Evolutionary conservation across 2,329 filamentous ascomycete genomes (phyloP), one percentile per base, ranked within the genome.

Genomic region (Xylariaceae sp.): DNA sequence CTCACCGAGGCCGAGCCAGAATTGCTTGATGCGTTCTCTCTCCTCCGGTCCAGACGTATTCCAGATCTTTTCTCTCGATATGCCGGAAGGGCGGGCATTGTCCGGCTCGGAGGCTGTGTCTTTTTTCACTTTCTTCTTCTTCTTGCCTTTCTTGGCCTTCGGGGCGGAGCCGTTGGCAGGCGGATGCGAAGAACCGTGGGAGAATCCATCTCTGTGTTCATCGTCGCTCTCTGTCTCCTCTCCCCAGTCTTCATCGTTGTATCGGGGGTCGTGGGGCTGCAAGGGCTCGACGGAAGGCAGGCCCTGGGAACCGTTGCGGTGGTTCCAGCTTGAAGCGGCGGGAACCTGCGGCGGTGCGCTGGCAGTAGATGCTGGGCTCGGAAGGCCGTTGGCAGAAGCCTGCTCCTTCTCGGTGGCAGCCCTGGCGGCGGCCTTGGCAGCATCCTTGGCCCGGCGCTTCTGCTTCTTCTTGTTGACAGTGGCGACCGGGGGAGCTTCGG

Each of bases 21-120:
- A 99, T 62, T 96, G 89, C 73, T 97, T 96, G 68, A 99, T 99
- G 47, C 94, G 88, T 74, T 97, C 91, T 34, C 94, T 88, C 74
- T 99, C 94, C 71, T 97, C 91, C 60, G 90, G 84, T 10, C 90
- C 94, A 53, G 89, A 94, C 2, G 91, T 97, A 67, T 97, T 97
- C 94, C 94, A 99, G 71, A 99, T 96, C 71, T 90, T 92, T 66
- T 94, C 89, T 66, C 87, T 87, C 47, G 83, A 82, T 61, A 86
- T 77, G 41, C 75, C 74, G 9, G 75, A 65, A 9, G 61, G 62
- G 42, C 58, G 63, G 34, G 50, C 52, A 43, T 61, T 56, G 42
- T 58, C 58, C 28, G 60, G 58, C 36, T 62, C 59, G 22, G 55
- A 48, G 45, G 48, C 45, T 6, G 55, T 55, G 36, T 64, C 65